A percentile compares a stretch with the other conserved stretches of the same genome.
Evolutionary conservation across 169 alveolate species (phyloP).

Genomic region (Cyclospora cayetanensis): DNA sequence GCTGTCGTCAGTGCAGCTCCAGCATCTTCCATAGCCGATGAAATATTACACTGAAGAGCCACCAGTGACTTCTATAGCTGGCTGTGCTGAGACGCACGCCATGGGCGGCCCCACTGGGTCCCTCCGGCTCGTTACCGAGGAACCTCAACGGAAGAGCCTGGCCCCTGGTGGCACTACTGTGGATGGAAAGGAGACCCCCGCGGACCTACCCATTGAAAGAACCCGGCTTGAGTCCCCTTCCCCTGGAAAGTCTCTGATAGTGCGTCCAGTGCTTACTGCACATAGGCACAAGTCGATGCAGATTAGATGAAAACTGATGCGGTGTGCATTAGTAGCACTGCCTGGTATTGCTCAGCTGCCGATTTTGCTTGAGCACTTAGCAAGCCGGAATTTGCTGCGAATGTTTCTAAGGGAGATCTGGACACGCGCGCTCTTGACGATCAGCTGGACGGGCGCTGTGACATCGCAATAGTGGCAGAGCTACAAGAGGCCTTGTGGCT

Average conservation of each 20-base stretch:
- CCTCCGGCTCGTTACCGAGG: not conserved
- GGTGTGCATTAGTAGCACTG: too few relatives aligned
- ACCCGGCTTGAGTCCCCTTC: not conserved
- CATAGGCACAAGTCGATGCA: too few relatives aligned
- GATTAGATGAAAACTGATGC: too few relatives aligned
- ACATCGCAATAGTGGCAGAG: too few relatives aligned
- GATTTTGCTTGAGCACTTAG: too few relatives aligned
- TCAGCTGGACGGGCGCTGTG: too few relatives aligned
- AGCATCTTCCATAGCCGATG: not conserved
- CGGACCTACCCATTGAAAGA: not conserved
- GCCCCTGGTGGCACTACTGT: not conserved
- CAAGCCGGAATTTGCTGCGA: too few relatives aligned
- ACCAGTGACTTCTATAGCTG: not conserved
- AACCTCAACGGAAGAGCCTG: not conserved
- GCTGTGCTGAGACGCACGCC: not conserved
- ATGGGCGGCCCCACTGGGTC: not conserved
- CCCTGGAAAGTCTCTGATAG: not conserved
- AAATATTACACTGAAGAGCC: not conserved
- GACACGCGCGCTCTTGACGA: too few relatives aligned
- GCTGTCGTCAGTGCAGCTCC: too few relatives aligned
- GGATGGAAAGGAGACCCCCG: not conserved
- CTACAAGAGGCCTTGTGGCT: slow-evolving; percentile 61
- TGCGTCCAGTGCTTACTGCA: not conserved
- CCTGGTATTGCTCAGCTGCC: too few relatives aligned
- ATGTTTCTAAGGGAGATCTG: slow-evolving; percentile 45